These are phyloP conservation scores for Orbilia oligospora DNA, from an alignment of 2,329 filamentous ascomycete species.

Conservation along the genomic window DNA sequence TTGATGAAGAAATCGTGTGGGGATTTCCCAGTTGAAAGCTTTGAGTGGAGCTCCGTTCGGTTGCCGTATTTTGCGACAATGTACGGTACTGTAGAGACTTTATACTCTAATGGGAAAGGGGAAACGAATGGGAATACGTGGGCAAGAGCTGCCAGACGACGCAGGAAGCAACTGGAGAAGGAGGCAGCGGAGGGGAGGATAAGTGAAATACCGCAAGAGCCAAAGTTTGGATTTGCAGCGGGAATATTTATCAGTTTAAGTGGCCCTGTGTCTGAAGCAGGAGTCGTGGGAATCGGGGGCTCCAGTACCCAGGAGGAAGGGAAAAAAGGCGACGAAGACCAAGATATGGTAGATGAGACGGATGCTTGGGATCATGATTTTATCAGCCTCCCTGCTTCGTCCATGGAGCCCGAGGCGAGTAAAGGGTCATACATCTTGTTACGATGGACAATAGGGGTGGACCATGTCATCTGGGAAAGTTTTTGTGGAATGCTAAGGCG, in stretches of 20 bases:
- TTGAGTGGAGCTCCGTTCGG: constrained; percentile 48
- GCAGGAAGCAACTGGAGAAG: constrained; percentile 65
- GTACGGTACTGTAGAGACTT: constrained; percentile 41
- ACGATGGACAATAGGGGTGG: constrained; percentile 82
- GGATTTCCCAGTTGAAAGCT: constrained; percentile 41
- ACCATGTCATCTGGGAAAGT: constrained; percentile 84
- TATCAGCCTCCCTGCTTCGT: constrained; percentile 67
- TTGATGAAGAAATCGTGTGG: constrained; percentile 29
- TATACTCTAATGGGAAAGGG: constrained; percentile 52
- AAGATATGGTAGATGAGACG: constrained; percentile 66
- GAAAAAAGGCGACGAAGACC: constrained; percentile 65
- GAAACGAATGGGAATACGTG: constrained; percentile 64
- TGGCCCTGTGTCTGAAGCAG: constrained; percentile 65
- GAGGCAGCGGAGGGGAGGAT: constrained; percentile 64
- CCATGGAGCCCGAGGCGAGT: constrained; percentile 66
- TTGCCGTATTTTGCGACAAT: constrained; percentile 46
- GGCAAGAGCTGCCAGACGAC: constrained; percentile 69
- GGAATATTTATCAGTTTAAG: constrained; percentile 66
- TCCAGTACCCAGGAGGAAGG: constrained; percentile 58
- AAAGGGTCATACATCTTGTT: constrained; percentile 71
- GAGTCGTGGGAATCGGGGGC: constrained; percentile 61
- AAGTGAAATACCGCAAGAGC: constrained; percentile 77
- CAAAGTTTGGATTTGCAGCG: constrained; percentile 70
- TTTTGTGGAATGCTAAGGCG: constrained; percentile 84
- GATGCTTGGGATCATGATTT: constrained; percentile 72